Base-by-base conservation (phyloP, 768 basidiomycete species). In the Mycena sanguinolenta region DNA sequence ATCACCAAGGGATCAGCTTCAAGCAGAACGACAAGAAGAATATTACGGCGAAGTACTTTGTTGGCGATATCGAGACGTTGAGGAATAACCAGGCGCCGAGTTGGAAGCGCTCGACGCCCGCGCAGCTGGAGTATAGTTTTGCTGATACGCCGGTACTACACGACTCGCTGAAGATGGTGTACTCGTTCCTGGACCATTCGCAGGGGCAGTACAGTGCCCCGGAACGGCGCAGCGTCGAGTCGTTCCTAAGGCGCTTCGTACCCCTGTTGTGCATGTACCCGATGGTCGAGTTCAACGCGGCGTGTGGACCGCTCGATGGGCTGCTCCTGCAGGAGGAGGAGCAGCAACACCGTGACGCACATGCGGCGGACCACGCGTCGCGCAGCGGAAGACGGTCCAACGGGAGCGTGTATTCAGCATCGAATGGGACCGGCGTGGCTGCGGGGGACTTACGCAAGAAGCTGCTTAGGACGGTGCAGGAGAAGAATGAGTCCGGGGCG, bases 21-120 rank as follows among this genome's bases (percentile, higher is more conserved):
- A 99, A 98, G 84, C 87, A 87, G 66, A 97, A 95, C 79, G 98
- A 99, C 86, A 98, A 98, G 89, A 95, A 95, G 82, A 88, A 87
- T 67, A 93, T 96, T 77, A 95, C 93, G 9, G 86, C 93, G 50
- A 96, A 95, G 78, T 83, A 91, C 72, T 94, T 97, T 76, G 90
- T 95, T 34, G 85, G 82, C 34, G 92, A 97, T 64, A 92, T 97
- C 75, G 95, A 96, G 78, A 74, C 80, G 60, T 82, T 90, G 71
- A 91, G 90, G 77, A 85, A 86, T 36, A 85, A 86, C 67, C 93
- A 95, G 78, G 75, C 85, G 38, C 82, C 82, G 65, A 78, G 75
- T 16, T 77, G 74, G 32, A 74, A 76, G 65, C 77, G 74, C 39
- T 46, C 71, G 49, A 70, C 75, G 52, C 52, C 60, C 4, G 58